Evolutionary conservation across 2,329 filamentous ascomycete species (phyloP), one percentile per base, ranked within the genome.

Genomic region (Pseudogymnoascus sp.): DNA sequence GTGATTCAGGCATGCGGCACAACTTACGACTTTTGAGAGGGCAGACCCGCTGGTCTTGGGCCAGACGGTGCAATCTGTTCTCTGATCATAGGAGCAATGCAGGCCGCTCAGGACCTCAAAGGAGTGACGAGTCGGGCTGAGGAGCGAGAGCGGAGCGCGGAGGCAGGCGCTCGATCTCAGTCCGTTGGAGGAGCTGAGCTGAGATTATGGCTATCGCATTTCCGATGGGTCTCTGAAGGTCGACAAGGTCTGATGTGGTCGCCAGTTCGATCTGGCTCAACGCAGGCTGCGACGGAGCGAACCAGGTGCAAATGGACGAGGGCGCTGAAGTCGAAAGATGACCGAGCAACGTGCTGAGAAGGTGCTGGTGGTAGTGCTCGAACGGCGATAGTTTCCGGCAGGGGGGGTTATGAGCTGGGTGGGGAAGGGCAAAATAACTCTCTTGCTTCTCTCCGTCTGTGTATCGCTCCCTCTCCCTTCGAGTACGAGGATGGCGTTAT

Each of bases 61-160:
- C 82, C 83, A 81, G 81, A 81, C 76, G 82, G 80, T 75, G 78
- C 77, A 74, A 77, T 80, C 76, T 81, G 78, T 75, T 84, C 80
- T 74, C 77, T 78, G 75, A 79, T 77, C 81, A 83, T 83, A 76
- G 72, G 73, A 72, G 24, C 61, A 19, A 62, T 63, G 6, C 11
- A 40, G 62, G 62, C 37, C 62, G 24, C 62, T 62, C 33, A 29
- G 53, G 37, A 59, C 33, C 33, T 63, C 35, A 33, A 62, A 44
- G 60, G 35, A 50, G 60, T 42, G 35, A 31, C 60, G 21, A 33
- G 21, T 21, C 13, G 8, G 38, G 29, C 40, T 31, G 38, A 42
- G 13, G 26, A 50, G 38, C 24, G 56, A 40, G 53, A 40, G 26
- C 61, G 31, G 40, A 35, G 35, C 26, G 33, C 29, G 19, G 13